Evolutionary conservation across 2,329 filamentous ascomycete genomes (phyloP).

Genomic region (Colletotrichum sp.): DNA sequence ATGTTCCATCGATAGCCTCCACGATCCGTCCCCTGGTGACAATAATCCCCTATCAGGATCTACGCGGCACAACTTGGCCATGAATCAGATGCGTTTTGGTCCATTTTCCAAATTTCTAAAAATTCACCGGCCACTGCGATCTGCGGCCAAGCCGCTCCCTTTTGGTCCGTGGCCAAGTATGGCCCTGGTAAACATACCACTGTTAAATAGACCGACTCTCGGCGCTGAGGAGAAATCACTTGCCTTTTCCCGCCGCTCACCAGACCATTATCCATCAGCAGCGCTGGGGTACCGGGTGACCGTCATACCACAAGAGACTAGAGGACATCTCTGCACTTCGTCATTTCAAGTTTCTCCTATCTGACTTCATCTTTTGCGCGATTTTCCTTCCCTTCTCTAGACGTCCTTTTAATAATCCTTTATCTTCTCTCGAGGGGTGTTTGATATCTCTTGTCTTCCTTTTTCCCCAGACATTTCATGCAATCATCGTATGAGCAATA

Average conservation of each 20-base stretch:
- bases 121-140: not conserved
- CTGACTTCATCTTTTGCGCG: not conserved
- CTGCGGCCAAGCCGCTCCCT: slow-evolving; percentile 4
- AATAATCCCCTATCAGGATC: not conserved
- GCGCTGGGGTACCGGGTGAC: slow-evolving; percentile 14
- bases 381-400: not conserved
- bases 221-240: not conserved
- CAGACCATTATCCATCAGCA: slow-evolving; percentile 18
- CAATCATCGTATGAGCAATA: not conserved
- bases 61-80: not conserved
- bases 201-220: slow-evolving; percentile 15
- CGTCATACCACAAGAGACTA: slow-evolving; percentile 9
- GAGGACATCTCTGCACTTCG: not conserved
- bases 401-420: not conserved
- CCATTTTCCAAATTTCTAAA: not conserved
- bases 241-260: not conserved
- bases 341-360: slow-evolving; percentile 2
- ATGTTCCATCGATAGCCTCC: not conserved
- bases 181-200: slow-evolving; percentile 8
- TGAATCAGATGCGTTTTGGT: slow-evolving; percentile 15
- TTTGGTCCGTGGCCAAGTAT: not conserved
- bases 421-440: not conserved
- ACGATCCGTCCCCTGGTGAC: not conserved
- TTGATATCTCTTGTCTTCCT: not conserved
- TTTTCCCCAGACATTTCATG: not conserved